Conservation (phyloP, 1,284 basidiomycete genomes). For the Erythrobasidium hasegawianum region DNA sequence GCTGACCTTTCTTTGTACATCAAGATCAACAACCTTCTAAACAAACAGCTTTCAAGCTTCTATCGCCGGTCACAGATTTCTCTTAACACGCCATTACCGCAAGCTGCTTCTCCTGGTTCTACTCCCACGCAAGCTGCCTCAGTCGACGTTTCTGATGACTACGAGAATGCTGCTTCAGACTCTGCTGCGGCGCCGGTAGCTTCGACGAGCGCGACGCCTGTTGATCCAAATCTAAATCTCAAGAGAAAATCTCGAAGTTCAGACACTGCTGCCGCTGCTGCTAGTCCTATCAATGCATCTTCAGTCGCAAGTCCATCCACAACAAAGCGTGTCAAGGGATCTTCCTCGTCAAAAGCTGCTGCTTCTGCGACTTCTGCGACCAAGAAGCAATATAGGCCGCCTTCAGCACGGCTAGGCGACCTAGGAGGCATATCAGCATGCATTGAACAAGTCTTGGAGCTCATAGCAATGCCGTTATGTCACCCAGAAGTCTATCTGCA, state of each 20-base stretch:
- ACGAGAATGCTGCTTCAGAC: not conserved
- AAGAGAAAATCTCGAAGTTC: constrained; percentile 25
- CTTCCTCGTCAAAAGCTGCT: constrained; percentile 6
- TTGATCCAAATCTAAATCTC: constrained; percentile 5
- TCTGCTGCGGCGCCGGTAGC: constrained; percentile 22
- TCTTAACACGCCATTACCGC: constrained; percentile 39
- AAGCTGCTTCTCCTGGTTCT: not conserved
- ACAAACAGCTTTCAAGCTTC: constrained; percentile 42
- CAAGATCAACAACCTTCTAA: constrained; percentile 37
- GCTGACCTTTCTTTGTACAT: not conserved
- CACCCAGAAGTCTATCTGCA: constrained; percentile 94
- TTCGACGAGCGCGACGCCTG: constrained; percentile 12
- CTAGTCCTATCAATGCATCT: not conserved
- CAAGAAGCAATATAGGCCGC: constrained; percentile 52
- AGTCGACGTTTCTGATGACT: not conserved
- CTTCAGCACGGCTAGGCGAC: constrained; percentile 68
- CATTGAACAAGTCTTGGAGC: constrained; percentile 88
- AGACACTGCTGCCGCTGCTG: constrained; percentile 1
- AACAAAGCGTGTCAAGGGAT: constrained; percentile 15
- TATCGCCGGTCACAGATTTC: constrained; percentile 40
- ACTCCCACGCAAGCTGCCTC: not conserved
- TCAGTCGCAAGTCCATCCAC: constrained; percentile 11
- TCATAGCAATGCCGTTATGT: constrained; percentile 87
- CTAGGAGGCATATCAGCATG: constrained; percentile 82
- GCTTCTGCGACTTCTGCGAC: not conserved